Evolutionary conservation across 164 flowering plant species (phyloP).

Genomic region (Berberis vulgaris): DNA sequence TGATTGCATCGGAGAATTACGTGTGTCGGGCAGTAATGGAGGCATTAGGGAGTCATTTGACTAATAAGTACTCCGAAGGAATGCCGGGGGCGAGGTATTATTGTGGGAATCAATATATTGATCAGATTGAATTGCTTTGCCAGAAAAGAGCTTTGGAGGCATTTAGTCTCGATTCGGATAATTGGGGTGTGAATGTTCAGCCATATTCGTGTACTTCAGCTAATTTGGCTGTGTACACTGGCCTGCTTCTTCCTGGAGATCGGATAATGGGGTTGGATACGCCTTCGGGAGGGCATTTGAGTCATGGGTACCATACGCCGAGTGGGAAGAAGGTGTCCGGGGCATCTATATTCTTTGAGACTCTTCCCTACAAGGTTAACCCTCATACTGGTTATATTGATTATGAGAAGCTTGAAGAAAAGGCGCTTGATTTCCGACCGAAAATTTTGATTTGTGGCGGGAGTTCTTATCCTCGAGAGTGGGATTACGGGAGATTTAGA

Average conservation of each 20-base stretch:
- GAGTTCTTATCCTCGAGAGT: constrained; percentile 80
- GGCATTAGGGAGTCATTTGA: constrained; percentile 65
- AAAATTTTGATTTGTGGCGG: constrained; percentile 84
- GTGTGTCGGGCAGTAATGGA: constrained; percentile 69
- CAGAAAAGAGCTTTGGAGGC: constrained; percentile 65
- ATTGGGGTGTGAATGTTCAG: constrained; percentile 96
- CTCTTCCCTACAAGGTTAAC: constrained; percentile 66
- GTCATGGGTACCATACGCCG: constrained; percentile 76
- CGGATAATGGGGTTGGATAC: constrained; percentile 92
- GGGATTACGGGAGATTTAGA: constrained; percentile 74
- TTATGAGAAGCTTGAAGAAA: constrained; percentile 77
- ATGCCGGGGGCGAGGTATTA: constrained; percentile 72
- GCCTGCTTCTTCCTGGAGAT: constrained; percentile 66
- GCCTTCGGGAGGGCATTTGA: constrained; percentile 85
- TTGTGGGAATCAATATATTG: constrained; percentile 71
- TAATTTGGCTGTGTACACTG: constrained; percentile 80
- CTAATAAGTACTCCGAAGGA: constrained; percentile 80
- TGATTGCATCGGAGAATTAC: constrained; percentile 76
- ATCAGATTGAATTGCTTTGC: constrained; percentile 70
- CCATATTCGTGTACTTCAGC: constrained; percentile 90
- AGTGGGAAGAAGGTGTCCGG: constrained; percentile 75
- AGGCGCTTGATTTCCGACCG: constrained; percentile 72
- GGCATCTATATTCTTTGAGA: constrained; percentile 84
- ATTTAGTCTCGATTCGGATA: constrained; percentile 51
- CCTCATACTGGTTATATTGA: constrained; percentile 73